Evolutionary conservation across 1,139 yeast species (phyloP), one percentile per base, ranked within the genome.

Genomic region (Yamadazyma blattariae): DNA sequence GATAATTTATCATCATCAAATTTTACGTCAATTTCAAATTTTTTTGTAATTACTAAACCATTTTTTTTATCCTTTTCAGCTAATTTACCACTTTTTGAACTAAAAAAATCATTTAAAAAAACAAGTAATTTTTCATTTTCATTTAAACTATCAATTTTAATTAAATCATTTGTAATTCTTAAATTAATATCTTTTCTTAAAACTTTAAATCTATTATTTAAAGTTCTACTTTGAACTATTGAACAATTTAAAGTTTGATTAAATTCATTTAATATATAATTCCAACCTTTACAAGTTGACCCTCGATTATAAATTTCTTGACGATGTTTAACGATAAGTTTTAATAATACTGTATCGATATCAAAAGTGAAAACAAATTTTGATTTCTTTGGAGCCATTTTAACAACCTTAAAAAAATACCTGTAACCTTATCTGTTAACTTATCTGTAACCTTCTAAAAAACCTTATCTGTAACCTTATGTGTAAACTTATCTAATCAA

Each of bases 231-330:
- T 39, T 59, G 65, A 3, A 57, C 38, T 13, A 59, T 53, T 13
- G 44, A 46, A 23, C 57, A 35, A 19, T 50, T 39, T 30, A 47
- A 45, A 14, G 40, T 39, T 5, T 40, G 38, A 37, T 60, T 60
- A 36, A 59, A 59, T 30, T 56, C 54, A 14, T 40, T 39, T 16
- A 59, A 46, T 8, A 60, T 53, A 7, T 40, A 35, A 17, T 52
- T 54, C 66, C 66, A 60, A 1, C 62, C 59, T 38, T 51, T 57
- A 27, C 58, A 45, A 16, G 59, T 55, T 25, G 52, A 48, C 2
- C 66, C 66, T 30, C 64, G 38, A n/a, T 56, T 56, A 39, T 56
- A 58, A 4, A 60, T 44, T 21, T 52, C 59, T 17, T 50, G 48
- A 11, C 48, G 42, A 37, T 54, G 45, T 30, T 46, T 46, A 34